Conservation (phyloP, 805 yeast genomes). For the Metschnikowia shivogae region DNA sequence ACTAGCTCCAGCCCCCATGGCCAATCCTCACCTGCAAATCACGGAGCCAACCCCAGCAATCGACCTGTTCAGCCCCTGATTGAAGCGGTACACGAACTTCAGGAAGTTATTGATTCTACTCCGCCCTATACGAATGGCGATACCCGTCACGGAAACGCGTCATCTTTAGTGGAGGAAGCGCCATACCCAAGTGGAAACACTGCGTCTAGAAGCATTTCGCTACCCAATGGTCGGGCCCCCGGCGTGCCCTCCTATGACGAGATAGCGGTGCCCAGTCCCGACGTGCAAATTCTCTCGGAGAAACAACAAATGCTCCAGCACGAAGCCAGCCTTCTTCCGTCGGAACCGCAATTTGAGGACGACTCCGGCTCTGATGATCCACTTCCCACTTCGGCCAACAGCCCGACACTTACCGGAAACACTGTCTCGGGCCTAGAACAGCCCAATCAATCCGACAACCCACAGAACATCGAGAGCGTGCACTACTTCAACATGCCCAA, state of each 20-base stretch:
- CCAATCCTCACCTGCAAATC: not conserved
- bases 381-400: not conserved
- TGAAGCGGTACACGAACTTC: constrained; percentile 9
- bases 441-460: not conserved
- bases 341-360: constrained; percentile 39
- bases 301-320: constrained; percentile 51
- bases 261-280: constrained; percentile 7
- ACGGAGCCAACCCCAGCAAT: not conserved
- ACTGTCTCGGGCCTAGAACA: not conserved
- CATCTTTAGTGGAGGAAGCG: too few species aligned
- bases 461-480: constrained; percentile 1
- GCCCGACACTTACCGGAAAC: not conserved
- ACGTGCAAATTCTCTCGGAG: constrained; percentile 38
- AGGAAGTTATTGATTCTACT: constrained; percentile 18
- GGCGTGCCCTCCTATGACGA: constrained; percentile 27
- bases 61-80: constrained; percentile 1
- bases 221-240: not conserved
- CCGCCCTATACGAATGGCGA: constrained; percentile 25
- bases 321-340: constrained; percentile 62
- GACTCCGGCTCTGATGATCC: constrained; percentile 16
- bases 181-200: not conserved
- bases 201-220: not conserved
- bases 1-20: constrained; percentile 2
- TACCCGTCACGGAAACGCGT: too few species aligned
- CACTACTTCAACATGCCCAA: constrained; percentile 8